Percentiles rank a stretch among this genome's conserved stretches.
Evolutionary conservation across 495 filamentous ascomycete species (phyloP).

Genomic region (Penicillium longicatenatum): DNA sequence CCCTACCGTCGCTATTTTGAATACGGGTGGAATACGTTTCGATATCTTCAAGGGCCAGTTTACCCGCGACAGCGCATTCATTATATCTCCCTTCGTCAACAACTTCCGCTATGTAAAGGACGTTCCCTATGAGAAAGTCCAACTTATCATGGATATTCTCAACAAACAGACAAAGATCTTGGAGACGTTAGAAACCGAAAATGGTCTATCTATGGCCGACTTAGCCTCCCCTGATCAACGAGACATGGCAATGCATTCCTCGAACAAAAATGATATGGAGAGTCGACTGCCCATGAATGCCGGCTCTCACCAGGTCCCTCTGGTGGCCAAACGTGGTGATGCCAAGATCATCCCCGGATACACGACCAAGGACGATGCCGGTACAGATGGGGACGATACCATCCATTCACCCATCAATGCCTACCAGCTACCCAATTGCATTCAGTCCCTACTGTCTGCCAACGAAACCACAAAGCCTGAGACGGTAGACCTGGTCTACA

Average conservation of each 20-base stretch:
- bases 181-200: conserved; percentile 16
- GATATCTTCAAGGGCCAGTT: conserved; percentile 93
- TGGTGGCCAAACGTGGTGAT: conserved; percentile 21
- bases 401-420: conserved; percentile 73
- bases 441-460: conserved; percentile 67
- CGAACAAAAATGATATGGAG: neutral
- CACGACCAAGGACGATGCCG: conserved; percentile 83
- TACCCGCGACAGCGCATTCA: conserved; percentile 80
- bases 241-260: conserved; percentile 15
- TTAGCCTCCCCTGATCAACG: conserved; percentile 45
- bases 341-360: conserved; percentile 70
- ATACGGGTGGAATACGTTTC: conserved; percentile 90
- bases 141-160: conserved; percentile 67
- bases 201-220: conserved; percentile 15
- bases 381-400: conserved; percentile 89
- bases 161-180: conserved; percentile 70
- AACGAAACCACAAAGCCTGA: conserved; percentile 49
- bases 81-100: conserved; percentile 86
- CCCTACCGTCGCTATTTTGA: conserved; percentile 72
- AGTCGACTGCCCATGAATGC: neutral
- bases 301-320: conserved; percentile 23
- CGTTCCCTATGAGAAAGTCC: conserved; percentile 74
- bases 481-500: conserved; percentile 82
- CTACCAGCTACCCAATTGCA: conserved; percentile 79
- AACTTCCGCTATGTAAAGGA: conserved; percentile 76